A percentile compares a stretch with the other conserved stretches of the same genome.
Evolutionary conservation across 1,139 yeast species (phyloP).

Genomic region (Lodderomyces orthopsilosis): DNA sequence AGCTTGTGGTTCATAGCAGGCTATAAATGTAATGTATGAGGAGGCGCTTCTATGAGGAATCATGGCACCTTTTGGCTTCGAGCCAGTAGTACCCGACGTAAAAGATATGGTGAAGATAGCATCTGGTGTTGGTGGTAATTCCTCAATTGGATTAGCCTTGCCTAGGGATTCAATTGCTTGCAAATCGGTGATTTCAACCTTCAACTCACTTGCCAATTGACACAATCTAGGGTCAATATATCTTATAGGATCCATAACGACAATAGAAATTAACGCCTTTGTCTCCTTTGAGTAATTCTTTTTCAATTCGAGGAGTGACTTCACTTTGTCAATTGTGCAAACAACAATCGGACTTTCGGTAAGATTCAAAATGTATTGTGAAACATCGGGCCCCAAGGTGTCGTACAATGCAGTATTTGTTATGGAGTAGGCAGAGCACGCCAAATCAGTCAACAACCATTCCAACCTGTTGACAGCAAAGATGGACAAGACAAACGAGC

Average conservation of each 20-base stretch:
- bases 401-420: slow-evolving; percentile 38
- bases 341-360: slow-evolving; percentile 32
- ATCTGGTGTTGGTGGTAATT: slow-evolving; percentile 49
- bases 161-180: slow-evolving; percentile 53
- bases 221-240: slow-evolving; percentile 14
- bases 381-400: slow-evolving; percentile 30
- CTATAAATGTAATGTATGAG: slow-evolving; percentile 38
- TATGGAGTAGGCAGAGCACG: slow-evolving; percentile 31
- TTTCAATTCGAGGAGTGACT: slow-evolving; percentile 22
- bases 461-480: slow-evolving; percentile 32
- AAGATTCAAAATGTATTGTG: slow-evolving; percentile 26
- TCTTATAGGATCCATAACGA: slow-evolving; percentile 32
- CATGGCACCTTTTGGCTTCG: slow-evolving; percentile 63
- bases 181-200: slow-evolving; percentile 37
- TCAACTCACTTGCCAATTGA: slow-evolving; percentile 19
- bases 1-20: slow-evolving; percentile 16
- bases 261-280: slow-evolving; percentile 23
- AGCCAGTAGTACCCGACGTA: slow-evolving; percentile 73
- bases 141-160: slow-evolving; percentile 35
- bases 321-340: slow-evolving; percentile 29
- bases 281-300: slow-evolving; percentile 18
- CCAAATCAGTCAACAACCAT: slow-evolving; percentile 37
- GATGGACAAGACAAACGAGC: slow-evolving; percentile 30
- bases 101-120: slow-evolving; percentile 64
- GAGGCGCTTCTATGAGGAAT: slow-evolving; percentile 50